phyloP scores from a whole-genome alignment of 257 asterid genomes.

The Cinchona pubescens region DNA sequence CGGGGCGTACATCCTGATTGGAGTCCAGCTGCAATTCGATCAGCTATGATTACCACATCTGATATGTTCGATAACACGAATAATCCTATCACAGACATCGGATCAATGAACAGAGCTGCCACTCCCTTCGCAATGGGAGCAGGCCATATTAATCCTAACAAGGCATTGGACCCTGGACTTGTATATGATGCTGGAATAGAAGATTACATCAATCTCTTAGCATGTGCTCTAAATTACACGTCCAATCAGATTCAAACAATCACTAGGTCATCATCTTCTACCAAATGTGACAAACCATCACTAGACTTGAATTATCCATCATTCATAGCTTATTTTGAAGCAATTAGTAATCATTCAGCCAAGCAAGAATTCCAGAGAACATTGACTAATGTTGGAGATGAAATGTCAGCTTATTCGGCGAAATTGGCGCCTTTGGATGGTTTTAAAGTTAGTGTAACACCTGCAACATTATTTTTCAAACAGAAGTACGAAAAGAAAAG shows the following conservation, averaged over 20 bases:
- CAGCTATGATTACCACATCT: slow-evolving; percentile 75
- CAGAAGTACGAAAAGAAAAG: slow-evolving; percentile 51
- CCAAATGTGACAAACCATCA: slow-evolving; percentile 52
- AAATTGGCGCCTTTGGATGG: slow-evolving; percentile 34
- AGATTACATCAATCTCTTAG: slow-evolving; percentile 51
- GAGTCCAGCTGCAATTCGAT: slow-evolving; percentile 69
- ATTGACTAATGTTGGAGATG: slow-evolving; percentile 57
- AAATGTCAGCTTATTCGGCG: slow-evolving; percentile 35
- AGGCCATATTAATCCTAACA: slow-evolving; percentile 68
- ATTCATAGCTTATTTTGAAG: slow-evolving; percentile 49
- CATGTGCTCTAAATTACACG: slow-evolving; percentile 52
- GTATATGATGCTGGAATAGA: slow-evolving; percentile 42
- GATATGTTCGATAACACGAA: slow-evolving; percentile 38
- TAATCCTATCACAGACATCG: slow-evolving; percentile 44
- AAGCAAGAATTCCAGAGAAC: slow-evolving; percentile 47
- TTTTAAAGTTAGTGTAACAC: slow-evolving; percentile 48
- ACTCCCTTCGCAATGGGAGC: slow-evolving; percentile 66
- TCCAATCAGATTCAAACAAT: slow-evolving; percentile 40
- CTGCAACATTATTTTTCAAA: slow-evolving; percentile 46
- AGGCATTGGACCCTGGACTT: slow-evolving; percentile 65
- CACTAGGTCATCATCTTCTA: slow-evolving; percentile 38
- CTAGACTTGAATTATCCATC: slow-evolving; percentile 75
- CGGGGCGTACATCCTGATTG: slow-evolving; percentile 55
- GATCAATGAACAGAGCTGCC: slow-evolving; percentile 29
- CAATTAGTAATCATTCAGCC: slow-evolving; percentile 9